Evolutionary conservation across 768 basidiomycete species (phyloP), one percentile per base, ranked within the genome.

Genomic region (Gautieria morchelliformis): DNA sequence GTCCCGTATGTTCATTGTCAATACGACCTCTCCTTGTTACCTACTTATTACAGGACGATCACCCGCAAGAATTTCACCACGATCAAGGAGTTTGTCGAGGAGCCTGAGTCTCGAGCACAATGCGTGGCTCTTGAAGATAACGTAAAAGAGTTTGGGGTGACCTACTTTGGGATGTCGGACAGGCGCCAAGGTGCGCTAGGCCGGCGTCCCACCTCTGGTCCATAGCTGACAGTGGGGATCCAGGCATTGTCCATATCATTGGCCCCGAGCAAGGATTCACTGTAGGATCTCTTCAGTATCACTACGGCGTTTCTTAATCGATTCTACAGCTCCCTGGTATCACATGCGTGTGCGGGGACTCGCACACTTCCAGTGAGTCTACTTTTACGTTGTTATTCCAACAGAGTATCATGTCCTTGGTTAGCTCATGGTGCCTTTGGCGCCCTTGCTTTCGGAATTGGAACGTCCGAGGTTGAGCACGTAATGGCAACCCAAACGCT

Each of bases 261-360:
- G 92, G 91, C 46, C 92, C 92, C 51, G 92, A 94, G 67, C 92
- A 94, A 74, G 92, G 92, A 40, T 94, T 94, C 68, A 93, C 92
- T 47, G 84, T 83, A 66, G 53, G 77, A 64, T 24, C 39, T 5
- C 42, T 44, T 6, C 9, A 2, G 11, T 44, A 37, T 14, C 42
- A 9, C 42, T 17, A 7, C 5, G n/a, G 42, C 42, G 42, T 12
- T 9, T 44, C n/a, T 44, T 44, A 5, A n/a, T 3, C 22, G 20
- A 46, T 20, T 56, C 27, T 48, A 20, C 62, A 86, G 84, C 76
- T 88, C 33, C 85, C 85, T 6, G 85, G 85, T 14, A 86, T 84
- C 47, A 87, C 85, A 37, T 87, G 85, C 65, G 92, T 93, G 53
- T 94, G 92, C 64, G 92, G 92, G 67, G 92, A 93, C 72, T 93